Base-by-base conservation (phyloP, 179 eudicot species). In the Corrigiola litoralis region DNA sequence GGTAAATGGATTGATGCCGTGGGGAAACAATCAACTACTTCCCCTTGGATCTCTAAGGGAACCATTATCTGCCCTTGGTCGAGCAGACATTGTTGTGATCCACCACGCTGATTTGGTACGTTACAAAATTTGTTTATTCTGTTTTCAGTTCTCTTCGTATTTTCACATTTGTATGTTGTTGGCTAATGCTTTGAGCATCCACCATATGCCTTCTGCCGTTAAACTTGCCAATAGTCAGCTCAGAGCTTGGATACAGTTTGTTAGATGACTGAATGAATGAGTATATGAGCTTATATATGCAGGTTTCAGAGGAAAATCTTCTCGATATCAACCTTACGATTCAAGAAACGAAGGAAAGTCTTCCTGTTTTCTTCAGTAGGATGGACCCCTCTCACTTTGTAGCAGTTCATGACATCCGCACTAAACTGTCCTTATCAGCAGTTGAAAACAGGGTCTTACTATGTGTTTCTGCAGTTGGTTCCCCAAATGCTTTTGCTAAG, bases 11-110 rank as follows among this genome's bases (percentile, higher is more conserved):
- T 52, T 94, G 84, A 77, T 72, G 75, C 95, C 95, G 31, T 87
- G 91, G 91, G 99, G 99, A 32, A 90, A 94, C 63, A 32, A 54
- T 72, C 69, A 50, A 21, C 72, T 94, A 52, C 59, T 86, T 70
- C 99, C 97, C 33, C 81, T 84, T 32, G 99, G 99, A 73, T 89
- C 99, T 55, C 58, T 90, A 79, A 82, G 97, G 68, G 97, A 90
- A 61, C 95, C 98, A 58, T 82, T 90, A 69, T 76, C 78, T 80
- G 85, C 95, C 51, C 77, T 94, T 36, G 33, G 49, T 16, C 81
- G 99, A 77, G 97, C 94, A 11, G 89, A 94, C 80, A 62, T 81
- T 49, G 80, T 83, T 58, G 88, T 90, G 64, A 72, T 94, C 60
- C 95, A 94, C 75, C 95, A 94, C 57, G 91, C 95, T 33, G 89